Conservation (phyloP, 495 filamentous ascomycete species). For the Cudoniella acicularis region DNA sequence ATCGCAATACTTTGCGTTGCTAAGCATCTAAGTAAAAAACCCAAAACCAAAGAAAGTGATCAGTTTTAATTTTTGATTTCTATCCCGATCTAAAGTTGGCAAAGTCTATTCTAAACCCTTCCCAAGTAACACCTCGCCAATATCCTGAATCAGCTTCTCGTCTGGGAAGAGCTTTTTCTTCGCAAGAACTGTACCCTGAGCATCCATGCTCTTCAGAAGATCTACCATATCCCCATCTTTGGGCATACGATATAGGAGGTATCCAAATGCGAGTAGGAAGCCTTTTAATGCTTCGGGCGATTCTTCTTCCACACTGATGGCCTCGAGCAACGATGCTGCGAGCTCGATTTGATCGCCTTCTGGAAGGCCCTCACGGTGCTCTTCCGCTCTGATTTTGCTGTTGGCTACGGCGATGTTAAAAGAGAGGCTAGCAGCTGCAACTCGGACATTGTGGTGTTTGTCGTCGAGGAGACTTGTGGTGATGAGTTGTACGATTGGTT, state of each 20-base stretch:
- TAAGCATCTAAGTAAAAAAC: not conserved
- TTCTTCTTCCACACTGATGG: conserved; percentile 60
- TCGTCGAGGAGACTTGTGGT: conserved; percentile 54
- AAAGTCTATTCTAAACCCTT: conserved; percentile 31
- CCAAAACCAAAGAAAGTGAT: not conserved
- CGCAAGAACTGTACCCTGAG: conserved; percentile 49
- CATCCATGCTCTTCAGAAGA: conserved; percentile 69
- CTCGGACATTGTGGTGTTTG: conserved; percentile 52
- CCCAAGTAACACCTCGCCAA: conserved; percentile 46
- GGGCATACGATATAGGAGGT: conserved; percentile 66
- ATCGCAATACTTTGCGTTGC: too few relatives aligned
- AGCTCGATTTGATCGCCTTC: conserved; percentile 75
- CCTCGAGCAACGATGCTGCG: conserved; percentile 71
- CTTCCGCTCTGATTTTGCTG: conserved; percentile 56
- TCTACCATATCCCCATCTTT: conserved; percentile 68
- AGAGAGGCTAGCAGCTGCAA: conserved; percentile 75
- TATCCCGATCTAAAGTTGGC: not conserved
- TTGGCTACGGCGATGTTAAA: conserved; percentile 77
- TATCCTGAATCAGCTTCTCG: conserved; percentile 56
- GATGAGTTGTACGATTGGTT: conserved; percentile 40
- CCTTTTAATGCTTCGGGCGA: conserved; percentile 70
- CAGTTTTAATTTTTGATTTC: not conserved
- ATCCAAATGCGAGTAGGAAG: conserved; percentile 67
- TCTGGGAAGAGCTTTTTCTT: conserved; percentile 51
- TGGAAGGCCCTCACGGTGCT: conserved; percentile 54